These are phyloP conservation scores for Neurospora sp. DNA, from an alignment of 495 filamentous ascomycete species.

Conservation along the genomic window DNA sequence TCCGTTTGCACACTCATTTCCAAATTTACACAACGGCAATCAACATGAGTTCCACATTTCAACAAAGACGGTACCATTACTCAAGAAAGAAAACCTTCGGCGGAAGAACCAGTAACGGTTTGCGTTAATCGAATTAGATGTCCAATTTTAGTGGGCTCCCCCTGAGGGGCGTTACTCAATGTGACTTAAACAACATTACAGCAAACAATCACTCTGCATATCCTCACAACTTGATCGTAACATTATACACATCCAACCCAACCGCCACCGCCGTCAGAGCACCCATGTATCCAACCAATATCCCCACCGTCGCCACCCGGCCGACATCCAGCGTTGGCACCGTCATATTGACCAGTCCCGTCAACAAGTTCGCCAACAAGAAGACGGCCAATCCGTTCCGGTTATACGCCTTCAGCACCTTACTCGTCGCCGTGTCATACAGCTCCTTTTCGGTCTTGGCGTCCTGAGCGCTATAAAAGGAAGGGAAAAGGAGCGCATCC, in stretches of 20 bases:
- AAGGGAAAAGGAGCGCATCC: slow-evolving; percentile 69
- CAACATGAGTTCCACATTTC: background rate
- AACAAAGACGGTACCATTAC: background rate
- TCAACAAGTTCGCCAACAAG: slow-evolving; percentile 78
- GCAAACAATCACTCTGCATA: background rate
- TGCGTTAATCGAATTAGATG: background rate
- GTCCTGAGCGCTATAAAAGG: slow-evolving; percentile 47
- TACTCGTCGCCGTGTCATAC: slow-evolving; percentile 60
- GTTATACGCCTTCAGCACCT: slow-evolving; percentile 73
- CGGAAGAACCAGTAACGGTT: background rate
- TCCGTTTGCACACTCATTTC: background rate
- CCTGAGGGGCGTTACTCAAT: background rate
- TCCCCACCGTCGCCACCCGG: slow-evolving; percentile 52
- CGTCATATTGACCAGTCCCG: slow-evolving; percentile 79
- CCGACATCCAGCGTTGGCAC: slow-evolving; percentile 67
- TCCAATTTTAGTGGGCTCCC: background rate
- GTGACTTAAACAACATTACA: background rate
- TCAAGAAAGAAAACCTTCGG: too few relatives aligned
- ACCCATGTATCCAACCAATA: slow-evolving; percentile 62
- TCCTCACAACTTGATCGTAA: slow-evolving; percentile 63
- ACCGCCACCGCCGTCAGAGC: slow-evolving; percentile 59
- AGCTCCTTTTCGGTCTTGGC: slow-evolving; percentile 44
- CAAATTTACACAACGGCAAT: background rate
- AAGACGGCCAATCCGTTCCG: slow-evolving; percentile 82
- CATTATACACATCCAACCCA: slow-evolving; percentile 55